These are phyloP conservation scores for Boletus edulis DNA, from an alignment of 768 basidiomycete species.

Conservation along the genomic window DNA sequence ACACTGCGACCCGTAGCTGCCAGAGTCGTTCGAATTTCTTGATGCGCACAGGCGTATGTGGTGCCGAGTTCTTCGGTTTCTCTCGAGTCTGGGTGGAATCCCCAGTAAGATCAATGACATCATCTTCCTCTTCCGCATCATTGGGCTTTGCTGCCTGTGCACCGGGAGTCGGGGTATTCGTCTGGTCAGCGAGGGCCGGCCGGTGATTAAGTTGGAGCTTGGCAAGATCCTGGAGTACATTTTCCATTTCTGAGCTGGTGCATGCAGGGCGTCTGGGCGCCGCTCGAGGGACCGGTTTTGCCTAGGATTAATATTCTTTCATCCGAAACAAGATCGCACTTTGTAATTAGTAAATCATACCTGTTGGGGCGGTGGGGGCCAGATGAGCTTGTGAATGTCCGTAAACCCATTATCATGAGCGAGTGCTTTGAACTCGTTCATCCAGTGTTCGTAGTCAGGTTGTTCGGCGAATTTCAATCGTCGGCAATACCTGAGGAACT, in stretches of 20 bases:
- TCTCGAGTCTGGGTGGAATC: conserved; percentile 24
- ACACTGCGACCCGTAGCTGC: conserved; percentile 43
- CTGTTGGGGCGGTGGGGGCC: conserved; percentile 58
- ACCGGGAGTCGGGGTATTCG: conserved; percentile 36
- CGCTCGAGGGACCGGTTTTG: conserved; percentile 28
- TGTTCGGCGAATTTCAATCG: conserved; percentile 63
- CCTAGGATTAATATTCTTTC: conserved; percentile 14
- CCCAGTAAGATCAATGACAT: conserved; percentile 47
- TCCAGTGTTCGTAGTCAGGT: conserved; percentile 69
- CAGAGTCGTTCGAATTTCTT: conserved; percentile 48
- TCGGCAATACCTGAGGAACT: conserved; percentile 71
- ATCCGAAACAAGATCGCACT: neutral
- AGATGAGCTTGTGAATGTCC: conserved; percentile 60
- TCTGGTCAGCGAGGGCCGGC: conserved; percentile 50
- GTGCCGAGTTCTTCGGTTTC: conserved; percentile 18
- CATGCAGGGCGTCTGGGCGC: conserved; percentile 18
- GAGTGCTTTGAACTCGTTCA: conserved; percentile 61
- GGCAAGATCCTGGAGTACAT: conserved; percentile 56
- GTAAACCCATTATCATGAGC: conserved; percentile 58
- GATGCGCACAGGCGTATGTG: conserved; percentile 32
- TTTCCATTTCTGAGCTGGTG: conserved; percentile 47
- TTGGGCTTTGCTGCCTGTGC: conserved; percentile 35
- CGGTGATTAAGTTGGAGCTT: conserved; percentile 56
- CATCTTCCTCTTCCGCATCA: conserved; percentile 13
- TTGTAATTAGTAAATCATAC: conserved; percentile 15